Percentiles rank a stretch among this genome's conserved stretches.
phyloP scores from a whole-genome alignment of 2,329 filamentous ascomycete species.

The Neospermospora avenae region DNA sequence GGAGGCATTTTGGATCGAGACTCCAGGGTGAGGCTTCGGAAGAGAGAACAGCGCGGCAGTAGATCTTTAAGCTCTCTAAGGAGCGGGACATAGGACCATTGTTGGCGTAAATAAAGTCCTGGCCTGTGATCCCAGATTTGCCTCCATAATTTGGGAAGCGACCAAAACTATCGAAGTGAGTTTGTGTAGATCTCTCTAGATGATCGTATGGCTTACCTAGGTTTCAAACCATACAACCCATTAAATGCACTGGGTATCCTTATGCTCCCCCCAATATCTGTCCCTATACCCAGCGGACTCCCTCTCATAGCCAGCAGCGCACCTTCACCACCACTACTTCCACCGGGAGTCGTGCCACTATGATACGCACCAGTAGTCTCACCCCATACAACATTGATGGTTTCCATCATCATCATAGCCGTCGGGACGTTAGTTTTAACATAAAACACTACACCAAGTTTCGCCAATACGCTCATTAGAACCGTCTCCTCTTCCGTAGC shows the following conservation, averaged over 20 bases:
- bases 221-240: constrained; percentile 40
- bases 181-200: neutral
- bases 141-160: constrained; percentile 38
- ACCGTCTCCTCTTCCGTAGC: constrained; percentile 32
- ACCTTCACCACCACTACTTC: constrained; percentile 33
- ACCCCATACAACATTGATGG: constrained; percentile 42
- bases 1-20: constrained; percentile 38
- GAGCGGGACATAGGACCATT: constrained; percentile 40
- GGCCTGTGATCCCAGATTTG: constrained; percentile 37
- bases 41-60: constrained; percentile 37
- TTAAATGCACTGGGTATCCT: constrained; percentile 39
- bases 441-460: constrained; percentile 42
- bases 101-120: constrained; percentile 39
- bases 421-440: constrained; percentile 40
- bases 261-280: constrained; percentile 38
- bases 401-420: constrained; percentile 43
- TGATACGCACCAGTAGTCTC: constrained; percentile 36
- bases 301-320: constrained; percentile 31
- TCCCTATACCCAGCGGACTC: constrained; percentile 32
- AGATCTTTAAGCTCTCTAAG: constrained; percentile 35
- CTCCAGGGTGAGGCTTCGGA: constrained; percentile 36
- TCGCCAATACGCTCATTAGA: constrained; percentile 38
- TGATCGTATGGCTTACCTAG: constrained; percentile 27
- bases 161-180: constrained; percentile 32
- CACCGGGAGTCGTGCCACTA: constrained; percentile 29